Percentiles rank a stretch among this genome's conserved stretches.
These are phyloP conservation scores for Dictyostelium firmibasis DNA, from an alignment of 78 protist species.

Conservation along the genomic window DNA sequence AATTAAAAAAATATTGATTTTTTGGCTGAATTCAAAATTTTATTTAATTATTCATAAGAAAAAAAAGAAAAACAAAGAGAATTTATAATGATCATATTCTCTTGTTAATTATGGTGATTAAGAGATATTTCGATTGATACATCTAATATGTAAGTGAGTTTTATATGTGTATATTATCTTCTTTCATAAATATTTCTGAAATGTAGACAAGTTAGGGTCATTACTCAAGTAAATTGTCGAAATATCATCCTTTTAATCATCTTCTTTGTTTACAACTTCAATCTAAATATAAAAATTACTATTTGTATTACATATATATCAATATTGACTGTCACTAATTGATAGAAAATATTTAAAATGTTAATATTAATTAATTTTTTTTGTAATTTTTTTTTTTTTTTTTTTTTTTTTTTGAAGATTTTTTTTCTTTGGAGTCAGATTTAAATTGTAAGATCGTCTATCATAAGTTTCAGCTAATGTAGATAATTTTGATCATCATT, in stretches of 20 bases:
- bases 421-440: not conserved
- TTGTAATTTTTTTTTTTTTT: not conserved
- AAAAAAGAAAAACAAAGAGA: no score
- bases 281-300: not conserved
- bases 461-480: slow-evolving; percentile 24
- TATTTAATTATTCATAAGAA: no score
- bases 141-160: not conserved
- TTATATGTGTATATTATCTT: not conserved
- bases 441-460: not conserved
- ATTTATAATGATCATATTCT: no score
- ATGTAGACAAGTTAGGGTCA: not conserved
- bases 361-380: not conserved
- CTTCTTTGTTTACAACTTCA: not conserved
- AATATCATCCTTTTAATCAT: not conserved
- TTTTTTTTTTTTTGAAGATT: not conserved
- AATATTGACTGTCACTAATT: no score
- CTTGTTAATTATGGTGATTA: no score
- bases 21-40: no score
- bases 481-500: slow-evolving; percentile 20
- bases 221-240: not conserved
- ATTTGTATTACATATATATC: not conserved
- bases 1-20: no score
- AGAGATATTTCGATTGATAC: no score
- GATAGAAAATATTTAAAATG: no score
- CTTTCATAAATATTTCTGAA: not conserved